Evolutionary conservation across 768 basidiomycete genomes (phyloP), one percentile per base, ranked within the genome.

Genomic region (Daedaleopsis nitida): DNA sequence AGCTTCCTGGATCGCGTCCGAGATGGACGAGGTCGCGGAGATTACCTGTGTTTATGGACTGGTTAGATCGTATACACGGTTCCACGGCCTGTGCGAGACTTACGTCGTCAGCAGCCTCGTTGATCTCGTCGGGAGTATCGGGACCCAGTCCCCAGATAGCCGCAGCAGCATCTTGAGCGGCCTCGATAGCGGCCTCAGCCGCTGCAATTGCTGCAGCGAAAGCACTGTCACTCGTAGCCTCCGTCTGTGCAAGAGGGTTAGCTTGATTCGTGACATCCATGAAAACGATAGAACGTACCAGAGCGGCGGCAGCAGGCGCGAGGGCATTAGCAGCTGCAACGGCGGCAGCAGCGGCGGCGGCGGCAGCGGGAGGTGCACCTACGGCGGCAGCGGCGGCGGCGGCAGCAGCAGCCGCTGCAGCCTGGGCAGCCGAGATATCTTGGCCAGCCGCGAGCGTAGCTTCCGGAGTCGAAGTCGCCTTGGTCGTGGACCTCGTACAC

Each of bases 261-360:
- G n/a, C 19, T 5, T 32, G 37, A 8, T 27, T 7, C 5, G 34
- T 24, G 12, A 23, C 32, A 49, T 16, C 19, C 10, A 49, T 16
- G 3, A 32, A 42, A 2, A 19, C 3, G 6, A 3, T 10, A 37
- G 2, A 9, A 52, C 57, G 16, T 35, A 58, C 57, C 17, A 58
- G 24, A n/a, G 57, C 57, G 2, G 49, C 57, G 1, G 57, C 57
- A 16, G 57, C 57, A n/a, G 57, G 57, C 2, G 9, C 57, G 11
- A 58, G 51, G 12, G 50, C 50, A 13, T 19, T 44, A 1, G 57
- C 57, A 21, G 57, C 49, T 1, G 39, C 16, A 10, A 52, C 42
- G 9, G 50, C 50, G 0, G 39, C 57, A 0, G 57, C 39, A 4
- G 57, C 57, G 3, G 57, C 57, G 34, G 57, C 49, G 7, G 57